A percentile compares a stretch with the other conserved stretches of the same genome.
Conservation (phyloP, 345 rosid species). For the Eucalyptus marginata region DNA sequence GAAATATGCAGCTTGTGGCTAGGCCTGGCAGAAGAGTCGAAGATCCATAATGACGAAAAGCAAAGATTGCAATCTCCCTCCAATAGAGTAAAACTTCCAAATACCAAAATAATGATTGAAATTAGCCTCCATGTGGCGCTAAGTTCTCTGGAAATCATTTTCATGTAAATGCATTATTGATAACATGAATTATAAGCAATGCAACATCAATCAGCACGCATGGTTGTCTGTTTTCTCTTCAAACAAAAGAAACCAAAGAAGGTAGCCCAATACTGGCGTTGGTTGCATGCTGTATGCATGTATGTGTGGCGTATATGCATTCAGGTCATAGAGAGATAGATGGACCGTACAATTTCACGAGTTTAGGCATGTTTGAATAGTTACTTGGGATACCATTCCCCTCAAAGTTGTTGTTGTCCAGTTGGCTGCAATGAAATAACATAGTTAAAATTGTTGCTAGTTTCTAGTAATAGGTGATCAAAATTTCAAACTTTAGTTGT, state of each 20-base stretch:
- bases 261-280: background rate
- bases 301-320: background rate
- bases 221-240: background rate
- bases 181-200: background rate
- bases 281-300: background rate
- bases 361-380: conserved; percentile 60
- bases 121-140: background rate
- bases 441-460: background rate
- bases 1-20: background rate
- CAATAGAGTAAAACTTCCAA: background rate
- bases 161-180: background rate
- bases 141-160: background rate
- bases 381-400: conserved; percentile 66
- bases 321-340: background rate
- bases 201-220: background rate
- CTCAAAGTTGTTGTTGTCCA: conserved; percentile 85
- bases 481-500: background rate
- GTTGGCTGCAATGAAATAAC: conserved; percentile 47
- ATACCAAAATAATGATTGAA: background rate
- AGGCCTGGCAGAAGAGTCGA: background rate
- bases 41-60: background rate
- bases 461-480: background rate
- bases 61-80: background rate
- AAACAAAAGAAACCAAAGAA: background rate
- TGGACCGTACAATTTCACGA: conserved; percentile 70